Evolutionary conservation across 176 grass and related monocot genomes (phyloP).

Genomic region (Pontederia crassipes): DNA sequence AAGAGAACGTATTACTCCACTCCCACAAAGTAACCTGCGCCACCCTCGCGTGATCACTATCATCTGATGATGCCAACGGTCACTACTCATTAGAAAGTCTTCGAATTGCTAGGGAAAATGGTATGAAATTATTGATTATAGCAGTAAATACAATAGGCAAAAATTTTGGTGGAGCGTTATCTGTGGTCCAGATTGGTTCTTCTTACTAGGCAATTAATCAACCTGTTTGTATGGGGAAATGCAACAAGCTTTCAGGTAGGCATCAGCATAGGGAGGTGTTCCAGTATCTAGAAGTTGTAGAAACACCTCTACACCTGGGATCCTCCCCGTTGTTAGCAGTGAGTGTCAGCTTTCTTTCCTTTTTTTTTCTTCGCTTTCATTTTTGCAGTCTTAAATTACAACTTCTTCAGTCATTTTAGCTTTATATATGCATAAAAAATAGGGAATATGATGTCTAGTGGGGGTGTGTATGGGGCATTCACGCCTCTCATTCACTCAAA

Average conservation of each 20-base stretch:
- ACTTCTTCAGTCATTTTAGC: constrained; percentile 33
- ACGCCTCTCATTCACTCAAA: constrained; percentile 17
- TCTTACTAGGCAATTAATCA: not conserved
- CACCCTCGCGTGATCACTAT: no score
- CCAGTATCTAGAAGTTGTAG: constrained; percentile 8
- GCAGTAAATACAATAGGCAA: not conserved
- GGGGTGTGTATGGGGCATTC: constrained; percentile 28
- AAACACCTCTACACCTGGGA: constrained; percentile 16
- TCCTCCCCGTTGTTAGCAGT: constrained; percentile 16
- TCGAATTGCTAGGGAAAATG: no score
- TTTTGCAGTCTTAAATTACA: constrained; percentile 13
- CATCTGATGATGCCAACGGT: no score
- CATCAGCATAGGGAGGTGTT: constrained; percentile 40
- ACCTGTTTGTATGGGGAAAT: constrained; percentile 16
- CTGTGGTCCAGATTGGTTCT: not conserved
- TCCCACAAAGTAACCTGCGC: no score
- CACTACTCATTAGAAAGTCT: no score
- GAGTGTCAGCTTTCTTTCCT: constrained; percentile 7
- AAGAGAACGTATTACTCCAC: no score
- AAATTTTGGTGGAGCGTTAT: not conserved
- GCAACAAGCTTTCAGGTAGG: constrained; percentile 11
- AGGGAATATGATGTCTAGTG: constrained; percentile 22
- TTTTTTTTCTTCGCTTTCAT: no score
- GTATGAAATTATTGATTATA: no score
- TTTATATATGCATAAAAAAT: constrained; percentile 11